phyloP scores from a whole-genome alignment of 352 stramenopile species.

The Phytophthora aleatoria region DNA sequence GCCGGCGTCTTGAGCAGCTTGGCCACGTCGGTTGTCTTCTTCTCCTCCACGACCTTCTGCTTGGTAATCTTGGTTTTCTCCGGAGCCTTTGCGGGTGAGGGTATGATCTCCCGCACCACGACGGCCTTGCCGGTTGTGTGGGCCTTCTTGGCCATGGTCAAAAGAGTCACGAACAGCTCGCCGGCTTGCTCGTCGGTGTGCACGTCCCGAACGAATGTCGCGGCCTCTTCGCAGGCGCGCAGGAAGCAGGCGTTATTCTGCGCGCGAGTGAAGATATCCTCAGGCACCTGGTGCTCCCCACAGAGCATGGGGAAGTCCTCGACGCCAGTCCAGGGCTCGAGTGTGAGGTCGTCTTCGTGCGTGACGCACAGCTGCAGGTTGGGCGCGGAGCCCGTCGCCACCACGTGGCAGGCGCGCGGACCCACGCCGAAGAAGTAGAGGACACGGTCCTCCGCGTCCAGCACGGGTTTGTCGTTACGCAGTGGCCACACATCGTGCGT shows the following conservation, averaged over 20 bases:
- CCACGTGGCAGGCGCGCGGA: conserved; percentile 35
- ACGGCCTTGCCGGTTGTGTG: conserved; percentile 26
- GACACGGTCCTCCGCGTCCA: conserved; percentile 75
- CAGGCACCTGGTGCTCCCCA: conserved; percentile 28
- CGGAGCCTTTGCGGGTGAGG: conserved; percentile 10
- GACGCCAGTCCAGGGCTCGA: conserved; percentile 18
- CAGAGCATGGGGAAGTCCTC: conserved; percentile 54
- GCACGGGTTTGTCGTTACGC: conserved; percentile 47
- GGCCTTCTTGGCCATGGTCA: conserved; percentile 33
- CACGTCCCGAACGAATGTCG: conserved; percentile 36
- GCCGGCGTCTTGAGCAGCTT: conserved; percentile 31
- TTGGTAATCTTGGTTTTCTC: conserved; percentile 12
- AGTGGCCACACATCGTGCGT: conserved; percentile 55
- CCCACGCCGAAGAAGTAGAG: conserved; percentile 83
- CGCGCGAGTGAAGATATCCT: conserved; percentile 44
- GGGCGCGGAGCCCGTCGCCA: conserved; percentile 37
- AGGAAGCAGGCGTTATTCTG: conserved; percentile 54
- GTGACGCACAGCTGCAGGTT: conserved; percentile 59
- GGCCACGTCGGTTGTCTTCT: conserved; percentile 11
- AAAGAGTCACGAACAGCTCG: conserved; percentile 40
- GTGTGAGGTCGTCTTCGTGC: conserved; percentile 44
- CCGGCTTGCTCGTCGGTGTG: conserved; percentile 33
- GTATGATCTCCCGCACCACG: conserved; percentile 23
- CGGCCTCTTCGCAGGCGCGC: conserved; percentile 55
- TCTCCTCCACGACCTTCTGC: conserved; percentile 1